phyloP scores from a whole-genome alignment of 352 stramenopile genomes.

The Thalassiosira ordinaria region DNA sequence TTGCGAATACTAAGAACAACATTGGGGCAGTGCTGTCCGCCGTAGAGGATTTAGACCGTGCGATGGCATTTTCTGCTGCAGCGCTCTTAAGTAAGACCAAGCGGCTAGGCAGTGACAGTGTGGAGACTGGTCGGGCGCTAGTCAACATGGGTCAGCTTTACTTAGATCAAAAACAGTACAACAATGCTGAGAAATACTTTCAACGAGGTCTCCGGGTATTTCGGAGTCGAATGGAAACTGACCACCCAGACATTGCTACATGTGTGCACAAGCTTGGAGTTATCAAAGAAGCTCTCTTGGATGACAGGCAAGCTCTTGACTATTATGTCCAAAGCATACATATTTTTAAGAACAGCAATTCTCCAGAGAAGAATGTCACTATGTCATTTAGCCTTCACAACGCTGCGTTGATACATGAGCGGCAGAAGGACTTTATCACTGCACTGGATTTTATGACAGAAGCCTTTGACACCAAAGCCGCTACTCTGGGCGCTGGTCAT shows the following conservation, averaged over 20 bases:
- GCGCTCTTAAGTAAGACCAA: constrained; percentile 63
- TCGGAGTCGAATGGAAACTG: constrained; percentile 14
- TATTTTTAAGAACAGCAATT: constrained; percentile 51
- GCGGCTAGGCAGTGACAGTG: constrained; percentile 38
- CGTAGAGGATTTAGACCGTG: constrained; percentile 51
- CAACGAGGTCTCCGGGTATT: constrained; percentile 52
- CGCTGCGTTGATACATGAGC: constrained; percentile 51
- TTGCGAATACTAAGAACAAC: constrained; percentile 73
- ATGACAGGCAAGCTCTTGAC: constrained; percentile 49
- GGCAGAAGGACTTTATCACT: constrained; percentile 34
- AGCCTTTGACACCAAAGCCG: constrained; percentile 54
- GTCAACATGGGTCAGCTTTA: constrained; percentile 68
- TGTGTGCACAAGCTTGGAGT: constrained; percentile 68
- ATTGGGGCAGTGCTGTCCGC: constrained; percentile 63
- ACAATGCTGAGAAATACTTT: constrained; percentile 56
- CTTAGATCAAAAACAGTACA: constrained; percentile 52
- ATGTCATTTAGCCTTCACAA: constrained; percentile 62
- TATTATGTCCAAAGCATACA: constrained; percentile 57
- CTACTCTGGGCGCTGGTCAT: constrained; percentile 45
- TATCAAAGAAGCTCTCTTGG: constrained; percentile 53
- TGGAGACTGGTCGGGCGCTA: constrained; percentile 60
- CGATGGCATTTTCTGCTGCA: constrained; percentile 63
- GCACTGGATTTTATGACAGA: constrained; percentile 64
- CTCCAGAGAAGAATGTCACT: constrained; percentile 40
- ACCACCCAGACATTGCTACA: constrained; percentile 55